Percentiles rank a stretch among this genome's conserved stretches.
Conservation (phyloP, 2,329 filamentous ascomycete species). For the Microdochium nivale region DNA sequence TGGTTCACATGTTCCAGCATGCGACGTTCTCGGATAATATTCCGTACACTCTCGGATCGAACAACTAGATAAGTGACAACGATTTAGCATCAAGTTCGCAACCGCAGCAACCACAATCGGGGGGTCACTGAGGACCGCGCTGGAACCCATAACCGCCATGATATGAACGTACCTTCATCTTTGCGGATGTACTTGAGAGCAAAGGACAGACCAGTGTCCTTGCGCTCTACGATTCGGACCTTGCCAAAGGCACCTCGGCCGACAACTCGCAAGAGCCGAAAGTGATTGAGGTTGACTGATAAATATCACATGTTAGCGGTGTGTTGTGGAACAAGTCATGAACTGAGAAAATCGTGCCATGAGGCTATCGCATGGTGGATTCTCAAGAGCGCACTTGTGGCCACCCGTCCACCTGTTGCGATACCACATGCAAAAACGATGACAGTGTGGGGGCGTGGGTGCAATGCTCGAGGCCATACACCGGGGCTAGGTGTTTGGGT, state of each 20-base stretch:
- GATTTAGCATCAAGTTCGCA: neutral
- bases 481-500: slow-evolving; percentile 1
- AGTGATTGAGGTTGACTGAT: slow-evolving; percentile 92
- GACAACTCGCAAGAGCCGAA: slow-evolving; percentile 87
- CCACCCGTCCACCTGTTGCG: no score
- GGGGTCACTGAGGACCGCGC: neutral
- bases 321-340: slow-evolving; percentile 10
- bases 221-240: slow-evolving; percentile 95
- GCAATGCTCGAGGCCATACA: no score
- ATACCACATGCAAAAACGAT: no score
- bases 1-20: slow-evolving; percentile 99
- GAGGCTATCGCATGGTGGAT: neutral
- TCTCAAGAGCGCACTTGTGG: no score
- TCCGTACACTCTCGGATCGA: slow-evolving; percentile 92
- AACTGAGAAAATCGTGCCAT: slow-evolving; percentile 3
- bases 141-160: no score
- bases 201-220: slow-evolving; percentile 89
- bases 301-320: slow-evolving; percentile 4
- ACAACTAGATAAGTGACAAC: slow-evolving; percentile 63
- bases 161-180: slow-evolving; percentile 70
- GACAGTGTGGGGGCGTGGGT: no score
- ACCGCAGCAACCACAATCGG: slow-evolving; percentile 1
- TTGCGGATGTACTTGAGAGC: slow-evolving; percentile 97
- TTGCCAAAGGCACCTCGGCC: slow-evolving; percentile 98
- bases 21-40: slow-evolving; percentile 92